A percentile compares a stretch with the other conserved stretches of the same genome.
Conservation (phyloP, 1,284 basidiomycete species). For the Ganoderma leucocontextum region DNA sequence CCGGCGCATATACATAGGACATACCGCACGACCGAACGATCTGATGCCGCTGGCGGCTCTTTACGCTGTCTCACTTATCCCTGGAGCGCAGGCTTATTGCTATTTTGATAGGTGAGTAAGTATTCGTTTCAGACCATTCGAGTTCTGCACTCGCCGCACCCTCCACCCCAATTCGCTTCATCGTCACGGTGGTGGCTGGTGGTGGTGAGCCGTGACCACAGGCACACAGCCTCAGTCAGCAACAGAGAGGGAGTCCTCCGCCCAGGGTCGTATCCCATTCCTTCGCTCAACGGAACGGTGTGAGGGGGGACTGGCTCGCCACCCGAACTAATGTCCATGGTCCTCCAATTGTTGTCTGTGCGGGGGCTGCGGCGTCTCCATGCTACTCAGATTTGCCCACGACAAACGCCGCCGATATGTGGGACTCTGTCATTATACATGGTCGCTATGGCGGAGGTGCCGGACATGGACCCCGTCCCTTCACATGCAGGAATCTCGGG, state of each 20-base stretch:
- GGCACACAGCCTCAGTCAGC: not conserved
- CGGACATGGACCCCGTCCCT: not conserved
- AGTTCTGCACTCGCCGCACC: not conserved
- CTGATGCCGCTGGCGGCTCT: slow-evolving; percentile 9
- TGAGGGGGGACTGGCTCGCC: too few species aligned
- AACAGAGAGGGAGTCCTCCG: not conserved
- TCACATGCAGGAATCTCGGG: not conserved
- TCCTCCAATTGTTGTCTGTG: not conserved
- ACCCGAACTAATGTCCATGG: not conserved
- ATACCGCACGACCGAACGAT: not conserved
- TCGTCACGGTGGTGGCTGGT: not conserved
- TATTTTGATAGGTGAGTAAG: slow-evolving; percentile 9
- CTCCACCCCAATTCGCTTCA: not conserved
- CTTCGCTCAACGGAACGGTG: not conserved
- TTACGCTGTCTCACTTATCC: slow-evolving; percentile 1
- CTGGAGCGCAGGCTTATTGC: slow-evolving; percentile 16
- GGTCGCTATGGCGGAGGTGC: not conserved
- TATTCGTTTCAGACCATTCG: not conserved
- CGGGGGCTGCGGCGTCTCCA: not conserved
- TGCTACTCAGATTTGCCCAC: not conserved
- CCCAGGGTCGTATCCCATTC: not conserved
- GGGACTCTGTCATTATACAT: not conserved
- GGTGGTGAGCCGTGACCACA: not conserved
- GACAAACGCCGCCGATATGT: not conserved
- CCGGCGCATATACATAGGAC: not conserved